phyloP scores from a whole-genome alignment of 225 moss, liverwort and hornwort species.

The Polytrichum formosum region DNA sequence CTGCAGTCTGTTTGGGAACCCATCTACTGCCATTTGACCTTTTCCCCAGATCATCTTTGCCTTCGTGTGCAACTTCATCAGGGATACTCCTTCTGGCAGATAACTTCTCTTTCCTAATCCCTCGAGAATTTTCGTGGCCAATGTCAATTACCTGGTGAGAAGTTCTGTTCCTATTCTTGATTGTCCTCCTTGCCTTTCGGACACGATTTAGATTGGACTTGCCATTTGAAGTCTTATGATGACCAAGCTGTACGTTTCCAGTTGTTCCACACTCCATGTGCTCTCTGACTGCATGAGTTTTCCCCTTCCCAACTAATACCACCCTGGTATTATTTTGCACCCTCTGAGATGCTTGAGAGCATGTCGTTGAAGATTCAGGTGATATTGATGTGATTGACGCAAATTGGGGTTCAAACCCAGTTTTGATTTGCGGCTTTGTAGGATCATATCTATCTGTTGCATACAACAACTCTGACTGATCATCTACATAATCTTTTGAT shows the following conservation, averaged over 20 bases:
- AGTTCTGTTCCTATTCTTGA: constrained; percentile 11
- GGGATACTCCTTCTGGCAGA: constrained; percentile 21
- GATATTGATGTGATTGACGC: constrained; percentile 26
- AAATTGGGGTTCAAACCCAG: constrained; percentile 26
- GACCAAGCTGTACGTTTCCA: constrained; percentile 9
- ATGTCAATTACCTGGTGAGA: constrained; percentile 4
- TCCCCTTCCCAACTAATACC: constrained; percentile 30
- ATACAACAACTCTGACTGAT: constrained; percentile 7
- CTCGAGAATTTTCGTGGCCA: constrained; percentile 9
- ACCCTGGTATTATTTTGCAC: constrained; percentile 23
- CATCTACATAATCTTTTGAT: constrained; percentile 16
- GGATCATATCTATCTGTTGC: constrained; percentile 17
- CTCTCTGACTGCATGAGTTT: constrained; percentile 17
- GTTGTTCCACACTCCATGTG: neutral
- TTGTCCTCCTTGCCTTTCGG: constrained; percentile 10
- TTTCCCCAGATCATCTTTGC: constrained; percentile 38
- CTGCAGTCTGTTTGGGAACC: constrained; percentile 29
- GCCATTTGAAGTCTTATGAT: constrained; percentile 8
- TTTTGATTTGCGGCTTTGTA: constrained; percentile 11
- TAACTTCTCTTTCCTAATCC: constrained; percentile 11
- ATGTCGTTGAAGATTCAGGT: constrained; percentile 27
- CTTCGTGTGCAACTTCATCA: constrained; percentile 19
- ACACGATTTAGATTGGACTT: constrained; percentile 16
- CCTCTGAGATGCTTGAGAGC: constrained; percentile 34
- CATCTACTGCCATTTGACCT: constrained; percentile 31